Evolutionary conservation across 2,329 filamentous ascomycete species (phyloP), one percentile per base, ranked within the genome.

Genomic region (Neospermospora avenae): DNA sequence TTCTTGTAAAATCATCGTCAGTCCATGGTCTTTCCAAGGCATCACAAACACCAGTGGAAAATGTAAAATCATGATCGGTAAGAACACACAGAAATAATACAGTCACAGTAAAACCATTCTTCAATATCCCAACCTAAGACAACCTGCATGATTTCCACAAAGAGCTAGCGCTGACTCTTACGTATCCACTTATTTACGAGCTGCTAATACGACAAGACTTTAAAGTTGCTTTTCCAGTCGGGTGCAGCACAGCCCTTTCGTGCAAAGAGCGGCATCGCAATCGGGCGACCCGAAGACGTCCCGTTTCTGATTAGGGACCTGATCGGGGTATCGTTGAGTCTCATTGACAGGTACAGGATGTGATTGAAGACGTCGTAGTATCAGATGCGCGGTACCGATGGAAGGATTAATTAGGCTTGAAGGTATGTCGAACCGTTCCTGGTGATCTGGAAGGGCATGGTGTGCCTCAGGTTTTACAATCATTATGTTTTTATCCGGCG

Each of bases 251-350:
- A 10, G 22, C 22, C 4, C 11, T 45, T 20, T 22, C 44, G 49
- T 39, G 22, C 48, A 13, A 20, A 22, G n/a, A n/a, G 39, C n/a
- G 39, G 18, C n/a, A 8, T 8, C 39, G 39, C 3, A n/a, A 8
- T 42, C 39, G 8, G 39, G 10, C n/a, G 8, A 8, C n/a, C 18
- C 39, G 39, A 14, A 3, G 5, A 7, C 14, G 7, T n/a, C n/a
- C 39, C n/a, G 39, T 41, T 18, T 51, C 11, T 55, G 24, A 60
- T 60, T 53, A 60, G 52, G 58, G 52, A 56, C 58, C 58, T 25
- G 57, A 37, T 60, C 35, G 35, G 58, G 58, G 45, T 20, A 57
- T 42, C 45, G 54, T 49, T 57, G 58, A 41, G 22, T 51, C 42
- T 18, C 44, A 20, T 24, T 34, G 5, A 6, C 5, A 6, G 10